Conservation (phyloP, 2,329 filamentous ascomycete species). For the Rugonectria rugulosa region DNA sequence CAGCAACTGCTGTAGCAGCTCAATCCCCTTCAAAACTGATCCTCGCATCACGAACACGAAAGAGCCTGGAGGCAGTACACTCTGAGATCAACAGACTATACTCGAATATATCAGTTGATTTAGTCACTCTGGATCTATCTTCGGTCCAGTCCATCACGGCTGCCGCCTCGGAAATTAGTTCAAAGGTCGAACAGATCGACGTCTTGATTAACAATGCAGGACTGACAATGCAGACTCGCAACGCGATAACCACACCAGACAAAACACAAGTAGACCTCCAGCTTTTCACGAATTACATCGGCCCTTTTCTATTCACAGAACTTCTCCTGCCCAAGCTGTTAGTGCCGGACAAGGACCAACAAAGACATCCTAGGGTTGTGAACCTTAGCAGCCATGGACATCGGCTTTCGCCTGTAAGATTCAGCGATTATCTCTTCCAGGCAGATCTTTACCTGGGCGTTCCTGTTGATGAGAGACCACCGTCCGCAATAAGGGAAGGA, state of each 20-base stretch:
- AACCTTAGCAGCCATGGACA: constrained; percentile 55
- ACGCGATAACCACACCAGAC: constrained; percentile 2
- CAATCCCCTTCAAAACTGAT: constrained; percentile 9
- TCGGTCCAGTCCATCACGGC: constrained; percentile 10
- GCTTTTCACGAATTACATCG: constrained; percentile 48
- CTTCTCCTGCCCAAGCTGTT: constrained; percentile 44
- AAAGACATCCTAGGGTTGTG: constrained; percentile 46
- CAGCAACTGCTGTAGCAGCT: constrained; percentile 15
- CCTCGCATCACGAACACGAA: constrained; percentile 16
- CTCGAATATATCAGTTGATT: neutral
- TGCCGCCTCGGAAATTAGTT: neutral
- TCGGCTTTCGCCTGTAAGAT: constrained; percentile 50
- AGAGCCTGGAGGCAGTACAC: constrained; percentile 4
- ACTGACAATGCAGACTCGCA: constrained; percentile 11
- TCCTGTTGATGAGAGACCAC: constrained; percentile 13
- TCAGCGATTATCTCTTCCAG: constrained; percentile 52
- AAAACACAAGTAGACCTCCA: constrained; percentile 21
- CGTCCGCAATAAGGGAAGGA: neutral
- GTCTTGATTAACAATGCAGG: constrained; percentile 27
- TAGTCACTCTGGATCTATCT: constrained; percentile 14
- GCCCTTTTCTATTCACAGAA: constrained; percentile 51
- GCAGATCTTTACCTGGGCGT: constrained; percentile 13
- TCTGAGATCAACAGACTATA: constrained; percentile 5
- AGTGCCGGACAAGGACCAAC: neutral
- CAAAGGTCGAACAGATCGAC: constrained; percentile 7